These are phyloP conservation scores for Sphenostylis stenocarpa DNA, from an alignment of 306 rosid species.

Conservation along the genomic window DNA sequence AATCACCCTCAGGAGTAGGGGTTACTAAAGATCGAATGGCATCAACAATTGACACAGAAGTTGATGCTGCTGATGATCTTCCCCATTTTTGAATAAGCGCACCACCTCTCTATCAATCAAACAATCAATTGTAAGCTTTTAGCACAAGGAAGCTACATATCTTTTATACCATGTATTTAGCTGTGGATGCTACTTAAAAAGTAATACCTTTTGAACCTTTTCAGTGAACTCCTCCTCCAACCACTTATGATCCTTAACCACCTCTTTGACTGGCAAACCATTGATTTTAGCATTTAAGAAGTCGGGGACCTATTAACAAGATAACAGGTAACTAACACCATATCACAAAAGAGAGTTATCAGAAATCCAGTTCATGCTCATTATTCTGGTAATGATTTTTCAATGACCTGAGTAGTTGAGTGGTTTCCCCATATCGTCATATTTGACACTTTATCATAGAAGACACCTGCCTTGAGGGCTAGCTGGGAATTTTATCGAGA, in stretches of 20 bases:
- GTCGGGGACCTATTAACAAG: slow-evolving; percentile 79
- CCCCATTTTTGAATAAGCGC: slow-evolving; percentile 93
- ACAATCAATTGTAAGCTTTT: slow-evolving; percentile 27
- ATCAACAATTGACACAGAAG: slow-evolving; percentile 83
- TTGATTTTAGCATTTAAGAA: slow-evolving; percentile 87
- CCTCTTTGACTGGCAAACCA: slow-evolving; percentile 83
- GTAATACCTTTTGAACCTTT: slow-evolving; percentile 78
- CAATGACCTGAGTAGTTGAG: slow-evolving; percentile 92
- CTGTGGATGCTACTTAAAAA: background rate
- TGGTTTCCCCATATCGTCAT: slow-evolving; percentile 98
- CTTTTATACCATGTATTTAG: background rate
- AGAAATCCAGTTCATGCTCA: slow-evolving; percentile 2
- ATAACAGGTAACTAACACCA: background rate
- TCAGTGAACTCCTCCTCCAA: slow-evolving; percentile 90
- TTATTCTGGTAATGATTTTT: slow-evolving; percentile 15
- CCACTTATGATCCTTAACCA: slow-evolving; percentile 88
- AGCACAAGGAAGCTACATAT: slow-evolving; percentile 8
- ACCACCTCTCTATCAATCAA: slow-evolving; percentile 83
- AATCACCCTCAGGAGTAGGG: slow-evolving; percentile 95
- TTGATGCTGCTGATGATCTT: slow-evolving; percentile 98
- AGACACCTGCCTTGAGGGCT: slow-evolving; percentile 97
- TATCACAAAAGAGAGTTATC: slow-evolving; percentile 24
- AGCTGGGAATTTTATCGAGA: slow-evolving; percentile 52
- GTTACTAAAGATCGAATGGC: slow-evolving; percentile 80
- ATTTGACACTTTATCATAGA: slow-evolving; percentile 94